phyloP scores from a whole-genome alignment of 805 yeast genomes.

The Metschnikowia shivogae region DNA sequence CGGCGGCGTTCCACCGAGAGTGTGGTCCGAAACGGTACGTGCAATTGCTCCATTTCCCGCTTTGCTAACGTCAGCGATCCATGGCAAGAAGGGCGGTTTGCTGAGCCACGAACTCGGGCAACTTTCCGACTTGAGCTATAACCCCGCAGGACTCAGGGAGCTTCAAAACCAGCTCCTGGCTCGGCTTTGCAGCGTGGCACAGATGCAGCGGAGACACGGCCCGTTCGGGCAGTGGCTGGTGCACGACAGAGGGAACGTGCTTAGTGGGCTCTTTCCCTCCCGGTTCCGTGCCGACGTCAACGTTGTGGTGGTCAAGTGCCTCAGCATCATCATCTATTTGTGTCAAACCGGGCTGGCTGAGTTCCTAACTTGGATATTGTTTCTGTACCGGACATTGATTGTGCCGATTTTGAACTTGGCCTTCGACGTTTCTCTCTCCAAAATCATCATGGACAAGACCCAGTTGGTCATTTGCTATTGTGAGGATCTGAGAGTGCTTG shows the following conservation, averaged over 20 bases:
- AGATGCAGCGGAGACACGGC: no score
- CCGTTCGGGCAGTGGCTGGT: neutral
- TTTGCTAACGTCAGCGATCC: conserved; percentile 38
- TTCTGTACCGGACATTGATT: conserved; percentile 11
- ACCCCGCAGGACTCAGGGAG: conserved; percentile 19
- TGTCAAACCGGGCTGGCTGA: conserved; percentile 51
- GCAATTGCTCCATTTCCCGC: neutral
- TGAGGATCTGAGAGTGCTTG: conserved; percentile 31
- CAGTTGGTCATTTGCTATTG: conserved; percentile 27
- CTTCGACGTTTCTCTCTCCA: conserved; percentile 8
- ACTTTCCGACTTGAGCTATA: conserved; percentile 44
- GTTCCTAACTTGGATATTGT: conserved; percentile 44
- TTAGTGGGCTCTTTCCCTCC: neutral
- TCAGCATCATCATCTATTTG: conserved; percentile 49
- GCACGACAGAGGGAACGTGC: neutral
- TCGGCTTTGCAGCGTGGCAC: neutral
- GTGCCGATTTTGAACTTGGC: conserved; percentile 18
- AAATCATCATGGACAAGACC: conserved; percentile 36
- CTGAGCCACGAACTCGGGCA: conserved; percentile 53
- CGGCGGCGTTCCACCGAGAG: neutral
- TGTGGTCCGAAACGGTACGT: conserved; percentile 15
- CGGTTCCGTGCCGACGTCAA: conserved; percentile 3
- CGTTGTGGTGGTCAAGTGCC: conserved; percentile 39
- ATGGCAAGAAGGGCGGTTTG: conserved; percentile 52
- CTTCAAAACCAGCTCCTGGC: neutral